phyloP scores from a whole-genome alignment of 2,329 filamentous ascomycete genomes.

The Colletotrichum sp. region DNA sequence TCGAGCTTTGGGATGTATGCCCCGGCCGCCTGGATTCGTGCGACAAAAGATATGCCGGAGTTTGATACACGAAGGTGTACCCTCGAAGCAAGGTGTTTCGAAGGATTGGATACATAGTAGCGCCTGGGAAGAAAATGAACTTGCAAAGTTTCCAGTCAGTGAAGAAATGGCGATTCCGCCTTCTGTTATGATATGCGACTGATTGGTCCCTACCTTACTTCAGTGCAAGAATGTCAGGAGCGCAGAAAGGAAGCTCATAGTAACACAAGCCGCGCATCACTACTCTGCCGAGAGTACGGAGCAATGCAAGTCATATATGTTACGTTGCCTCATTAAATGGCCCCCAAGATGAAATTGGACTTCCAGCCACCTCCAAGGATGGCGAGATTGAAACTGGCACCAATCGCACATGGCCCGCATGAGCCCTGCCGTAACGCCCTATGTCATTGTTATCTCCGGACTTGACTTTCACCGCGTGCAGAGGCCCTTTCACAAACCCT shows the following conservation, averaged over 20 bases:
- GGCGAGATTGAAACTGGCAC: not conserved
- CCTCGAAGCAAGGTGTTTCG: fast-evolving
- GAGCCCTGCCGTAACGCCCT: not conserved
- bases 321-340: no score
- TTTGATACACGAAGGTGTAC: not conserved
- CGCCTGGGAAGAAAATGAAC: fast-evolving
- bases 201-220: no score
- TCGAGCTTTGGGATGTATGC: not conserved
- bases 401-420: fast-evolving
- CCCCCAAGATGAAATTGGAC: no score
- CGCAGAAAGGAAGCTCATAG: no score
- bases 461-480: not conserved
- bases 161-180: fast-evolving
- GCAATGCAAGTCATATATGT: no score
- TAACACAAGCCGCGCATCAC: no score
- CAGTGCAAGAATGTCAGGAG: no score
- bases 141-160: fast-evolving
- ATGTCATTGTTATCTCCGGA: not conserved
- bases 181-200: no score
- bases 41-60: not conserved
- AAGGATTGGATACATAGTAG: not conserved
- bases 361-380: no score
- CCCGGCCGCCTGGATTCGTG: not conserved
- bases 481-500: fast-evolving
- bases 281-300: no score